A percentile compares a stretch with the other conserved stretches of the same genome.
These are phyloP conservation scores for Xylaria curta DNA, from an alignment of 495 filamentous ascomycete genomes.

Conservation along the genomic window DNA sequence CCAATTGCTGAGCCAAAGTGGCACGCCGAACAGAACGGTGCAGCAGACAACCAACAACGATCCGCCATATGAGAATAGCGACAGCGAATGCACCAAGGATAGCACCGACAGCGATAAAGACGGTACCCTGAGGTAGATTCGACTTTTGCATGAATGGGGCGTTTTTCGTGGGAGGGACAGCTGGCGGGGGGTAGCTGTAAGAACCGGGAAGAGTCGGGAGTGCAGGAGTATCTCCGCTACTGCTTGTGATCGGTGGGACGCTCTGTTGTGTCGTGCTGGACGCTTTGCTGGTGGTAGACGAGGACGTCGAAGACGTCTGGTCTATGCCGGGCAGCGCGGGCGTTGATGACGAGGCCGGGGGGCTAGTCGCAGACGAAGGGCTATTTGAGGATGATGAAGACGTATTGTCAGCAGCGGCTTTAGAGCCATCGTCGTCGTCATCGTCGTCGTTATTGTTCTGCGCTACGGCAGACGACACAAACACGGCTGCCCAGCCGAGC, in stretches of 20 bases:
- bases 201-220: slow-evolving; percentile 57
- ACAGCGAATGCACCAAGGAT: slow-evolving; percentile 82
- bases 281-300: slow-evolving; percentile 23
- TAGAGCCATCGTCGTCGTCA: slow-evolving; percentile 22
- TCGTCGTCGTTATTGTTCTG: slow-evolving; percentile 31
- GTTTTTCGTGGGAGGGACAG: slow-evolving; percentile 78
- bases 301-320: slow-evolving; percentile 24
- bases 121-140: slow-evolving; percentile 88
- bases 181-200: slow-evolving; percentile 63
- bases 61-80: slow-evolving; percentile 84
- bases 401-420: slow-evolving; percentile 23
- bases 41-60: slow-evolving; percentile 86
- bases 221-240: slow-evolving; percentile 34
- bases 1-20: slow-evolving; percentile 69
- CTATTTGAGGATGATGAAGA: slow-evolving; percentile 29
- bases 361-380: slow-evolving; percentile 27
- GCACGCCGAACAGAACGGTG: slow-evolving; percentile 88
- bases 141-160: slow-evolving; percentile 96
- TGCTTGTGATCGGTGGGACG: slow-evolving; percentile 38
- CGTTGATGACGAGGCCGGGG: slow-evolving; percentile 24
- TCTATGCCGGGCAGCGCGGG: slow-evolving; percentile 19
- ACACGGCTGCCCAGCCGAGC: slow-evolving; percentile 27
- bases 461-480: slow-evolving; percentile 35
- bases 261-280: slow-evolving; percentile 34
- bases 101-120: slow-evolving; percentile 94